Evolutionary conservation across 2,329 filamentous ascomycete species (phyloP).

Genomic region (Neofusicoccum kwambonambiense): DNA sequence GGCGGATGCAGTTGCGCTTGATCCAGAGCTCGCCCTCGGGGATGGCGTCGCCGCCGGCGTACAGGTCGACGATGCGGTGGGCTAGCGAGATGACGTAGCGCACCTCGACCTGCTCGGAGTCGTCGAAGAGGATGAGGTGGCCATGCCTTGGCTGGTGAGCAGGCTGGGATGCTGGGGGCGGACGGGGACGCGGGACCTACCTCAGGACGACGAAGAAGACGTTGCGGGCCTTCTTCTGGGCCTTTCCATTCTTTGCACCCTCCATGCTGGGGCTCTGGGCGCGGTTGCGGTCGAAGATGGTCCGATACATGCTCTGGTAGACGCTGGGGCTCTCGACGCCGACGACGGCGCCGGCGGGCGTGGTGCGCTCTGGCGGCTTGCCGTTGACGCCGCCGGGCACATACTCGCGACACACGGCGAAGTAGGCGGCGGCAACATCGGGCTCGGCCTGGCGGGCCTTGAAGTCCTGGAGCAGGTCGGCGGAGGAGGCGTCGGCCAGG

Average conservation of each 20-base stretch:
- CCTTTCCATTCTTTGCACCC: slow-evolving; percentile 47
- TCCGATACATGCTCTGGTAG: slow-evolving; percentile 97
- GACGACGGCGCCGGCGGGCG: slow-evolving; percentile 75
- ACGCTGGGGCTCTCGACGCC: slow-evolving; percentile 85
- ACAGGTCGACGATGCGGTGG: slow-evolving; percentile 81
- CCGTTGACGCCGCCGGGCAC: slow-evolving; percentile 88
- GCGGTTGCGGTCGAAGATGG: slow-evolving; percentile 76
- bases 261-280: slow-evolving; percentile 60
- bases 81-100: slow-evolving; percentile 92
- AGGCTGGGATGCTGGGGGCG: slow-evolving; percentile 1
- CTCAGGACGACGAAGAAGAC: slow-evolving; percentile 90
- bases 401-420: slow-evolving; percentile 92
- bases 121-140: slow-evolving; percentile 96
- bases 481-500: slow-evolving; percentile 32
- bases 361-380: slow-evolving; percentile 83
- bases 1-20: slow-evolving; percentile 84
- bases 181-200: slow-evolving; percentile 47
- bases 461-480: slow-evolving; percentile 59
- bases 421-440: slow-evolving; percentile 86
- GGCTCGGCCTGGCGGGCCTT: slow-evolving; percentile 60
- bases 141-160: slow-evolving; percentile 64
- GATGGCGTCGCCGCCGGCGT: slow-evolving; percentile 73
- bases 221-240: slow-evolving; percentile 67
- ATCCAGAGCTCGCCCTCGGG: slow-evolving; percentile 94
- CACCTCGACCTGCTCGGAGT: slow-evolving; percentile 91